phyloP scores from a whole-genome alignment of 2,329 filamentous ascomycete genomes.

The Domatiomyces globalis region DNA sequence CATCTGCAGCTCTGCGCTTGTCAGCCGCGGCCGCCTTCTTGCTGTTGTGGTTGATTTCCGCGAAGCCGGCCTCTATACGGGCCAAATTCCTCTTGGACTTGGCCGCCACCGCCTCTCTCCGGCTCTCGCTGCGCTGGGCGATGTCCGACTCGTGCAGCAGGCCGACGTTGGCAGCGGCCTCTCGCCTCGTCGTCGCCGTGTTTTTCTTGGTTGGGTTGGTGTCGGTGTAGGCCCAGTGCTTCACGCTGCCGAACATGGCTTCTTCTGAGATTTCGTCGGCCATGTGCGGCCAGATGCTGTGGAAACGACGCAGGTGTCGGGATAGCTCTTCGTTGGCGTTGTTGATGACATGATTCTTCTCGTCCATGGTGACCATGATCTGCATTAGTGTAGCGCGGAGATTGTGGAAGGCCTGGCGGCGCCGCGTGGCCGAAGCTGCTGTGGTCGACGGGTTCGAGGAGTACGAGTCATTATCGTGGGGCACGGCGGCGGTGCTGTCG shows the following conservation, averaged over 20 bases:
- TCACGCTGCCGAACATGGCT: slow-evolving; percentile 77
- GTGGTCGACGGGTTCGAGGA: slow-evolving; percentile 10
- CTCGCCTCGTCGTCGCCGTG: slow-evolving; percentile 44
- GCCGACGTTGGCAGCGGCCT: slow-evolving; percentile 40
- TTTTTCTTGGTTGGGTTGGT: slow-evolving; percentile 51
- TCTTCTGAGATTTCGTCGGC: slow-evolving; percentile 86
- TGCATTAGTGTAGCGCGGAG: slow-evolving; percentile 66
- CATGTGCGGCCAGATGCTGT: slow-evolving; percentile 75
- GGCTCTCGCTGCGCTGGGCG: slow-evolving; percentile 66
- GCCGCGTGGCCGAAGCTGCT: slow-evolving; percentile 10
- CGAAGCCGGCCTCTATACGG: slow-evolving; percentile 42
- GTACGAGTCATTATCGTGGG: slow-evolving; percentile 13
- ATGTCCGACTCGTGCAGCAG: slow-evolving; percentile 64
- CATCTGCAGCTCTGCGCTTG: slow-evolving; percentile 49
- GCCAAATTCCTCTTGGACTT: slow-evolving; percentile 43
- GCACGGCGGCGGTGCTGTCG: slow-evolving; percentile 12
- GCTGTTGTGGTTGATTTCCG: slow-evolving; percentile 42
- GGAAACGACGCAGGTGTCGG: slow-evolving; percentile 69
- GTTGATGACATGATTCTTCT: slow-evolving; percentile 93
- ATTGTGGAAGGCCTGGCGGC: slow-evolving; percentile 60
- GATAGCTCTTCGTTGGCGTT: slow-evolving; percentile 82
- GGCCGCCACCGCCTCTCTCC: slow-evolving; percentile 66
- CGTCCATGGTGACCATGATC: slow-evolving; percentile 80
- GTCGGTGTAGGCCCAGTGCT: slow-evolving; percentile 91
- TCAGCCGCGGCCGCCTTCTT: slow-evolving; percentile 49